Conservation (phyloP, 352 stramenopile species). For the Sclerospora graminicola region DNA sequence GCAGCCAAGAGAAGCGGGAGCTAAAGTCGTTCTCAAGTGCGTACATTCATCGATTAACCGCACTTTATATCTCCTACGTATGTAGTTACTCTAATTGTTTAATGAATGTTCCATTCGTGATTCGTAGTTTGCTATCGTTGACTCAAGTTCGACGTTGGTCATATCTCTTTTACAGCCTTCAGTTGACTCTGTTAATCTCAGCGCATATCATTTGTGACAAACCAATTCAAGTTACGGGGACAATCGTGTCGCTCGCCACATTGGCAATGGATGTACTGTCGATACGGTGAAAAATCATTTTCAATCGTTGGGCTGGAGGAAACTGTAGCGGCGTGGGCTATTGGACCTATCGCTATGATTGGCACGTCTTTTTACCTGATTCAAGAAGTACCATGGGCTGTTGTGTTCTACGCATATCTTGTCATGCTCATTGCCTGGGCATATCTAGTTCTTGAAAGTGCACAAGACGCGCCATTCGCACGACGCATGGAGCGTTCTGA, state of each 20-base stretch:
- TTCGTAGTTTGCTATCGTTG: slow-evolving; percentile 46
- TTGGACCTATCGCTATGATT: slow-evolving; percentile 47
- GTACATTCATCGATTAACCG: not conserved
- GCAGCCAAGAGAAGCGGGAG: slow-evolving; percentile 25
- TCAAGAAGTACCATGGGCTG: slow-evolving; percentile 24
- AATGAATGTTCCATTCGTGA: not conserved
- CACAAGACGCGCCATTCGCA: slow-evolving; percentile 58
- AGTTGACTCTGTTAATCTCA: slow-evolving; percentile 26
- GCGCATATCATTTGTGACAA: slow-evolving; percentile 37
- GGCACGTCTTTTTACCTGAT: slow-evolving; percentile 45
- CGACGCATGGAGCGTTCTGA: slow-evolving; percentile 33
- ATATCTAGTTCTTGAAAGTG: slow-evolving; percentile 59
- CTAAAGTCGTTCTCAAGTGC: slow-evolving; percentile 63
- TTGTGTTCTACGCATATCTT: slow-evolving; percentile 46
- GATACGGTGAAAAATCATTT: slow-evolving; percentile 20
- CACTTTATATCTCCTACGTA: not conserved
- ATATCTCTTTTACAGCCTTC: slow-evolving; percentile 37
- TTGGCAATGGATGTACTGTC: slow-evolving; percentile 50
- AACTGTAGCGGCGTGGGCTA: slow-evolving; percentile 29
- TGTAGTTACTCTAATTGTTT: slow-evolving; percentile 1
- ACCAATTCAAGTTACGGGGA: slow-evolving; percentile 16
- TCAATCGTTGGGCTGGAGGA: slow-evolving; percentile 41
- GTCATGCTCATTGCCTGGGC: slow-evolving; percentile 50
- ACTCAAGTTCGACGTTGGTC: slow-evolving; percentile 69
- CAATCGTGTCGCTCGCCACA: slow-evolving; percentile 23